Percentiles rank a stretch among this genome's conserved stretches.
These are phyloP conservation scores for Penicillium egyptiacum DNA, from an alignment of 495 filamentous ascomycete genomes.

Conservation along the genomic window DNA sequence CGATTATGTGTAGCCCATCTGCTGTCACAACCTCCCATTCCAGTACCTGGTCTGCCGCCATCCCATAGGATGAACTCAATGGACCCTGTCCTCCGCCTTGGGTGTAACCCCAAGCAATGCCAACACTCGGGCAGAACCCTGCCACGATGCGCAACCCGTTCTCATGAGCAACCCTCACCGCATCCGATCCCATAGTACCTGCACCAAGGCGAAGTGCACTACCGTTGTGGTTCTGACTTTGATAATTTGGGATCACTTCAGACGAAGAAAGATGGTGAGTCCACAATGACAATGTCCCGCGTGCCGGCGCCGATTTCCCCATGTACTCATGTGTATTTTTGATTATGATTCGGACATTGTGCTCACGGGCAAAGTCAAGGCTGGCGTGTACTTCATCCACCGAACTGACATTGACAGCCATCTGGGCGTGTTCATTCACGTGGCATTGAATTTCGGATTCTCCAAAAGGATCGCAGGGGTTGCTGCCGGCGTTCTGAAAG, in stretches of 20 bases:
- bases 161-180: slow-evolving; percentile 39
- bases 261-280: slow-evolving; percentile 53
- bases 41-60: slow-evolving; percentile 1
- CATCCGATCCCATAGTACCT: slow-evolving; percentile 49
- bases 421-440: slow-evolving; percentile 31
- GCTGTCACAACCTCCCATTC: neutral
- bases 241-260: slow-evolving; percentile 30
- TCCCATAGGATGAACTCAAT: neutral
- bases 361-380: slow-evolving; percentile 48
- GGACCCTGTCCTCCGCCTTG: slow-evolving; percentile 5
- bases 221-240: slow-evolving; percentile 41
- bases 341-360: slow-evolving; percentile 60
- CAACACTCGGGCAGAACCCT: slow-evolving; percentile 17
- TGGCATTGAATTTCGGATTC: neutral
- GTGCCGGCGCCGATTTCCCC: slow-evolving; percentile 51
- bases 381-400: slow-evolving; percentile 25
- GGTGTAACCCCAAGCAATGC: slow-evolving; percentile 8
- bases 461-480: neutral
- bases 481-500: slow-evolving; percentile 1
- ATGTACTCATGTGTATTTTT: slow-evolving; percentile 59
- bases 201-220: slow-evolving; percentile 53
- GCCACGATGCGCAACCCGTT: slow-evolving; percentile 15
- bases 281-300: slow-evolving; percentile 52
- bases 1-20: neutral
- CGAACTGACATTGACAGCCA: slow-evolving; percentile 38